Conservation (phyloP, 2,329 filamentous ascomycete species). For the Pseudogymnoascus sp. region DNA sequence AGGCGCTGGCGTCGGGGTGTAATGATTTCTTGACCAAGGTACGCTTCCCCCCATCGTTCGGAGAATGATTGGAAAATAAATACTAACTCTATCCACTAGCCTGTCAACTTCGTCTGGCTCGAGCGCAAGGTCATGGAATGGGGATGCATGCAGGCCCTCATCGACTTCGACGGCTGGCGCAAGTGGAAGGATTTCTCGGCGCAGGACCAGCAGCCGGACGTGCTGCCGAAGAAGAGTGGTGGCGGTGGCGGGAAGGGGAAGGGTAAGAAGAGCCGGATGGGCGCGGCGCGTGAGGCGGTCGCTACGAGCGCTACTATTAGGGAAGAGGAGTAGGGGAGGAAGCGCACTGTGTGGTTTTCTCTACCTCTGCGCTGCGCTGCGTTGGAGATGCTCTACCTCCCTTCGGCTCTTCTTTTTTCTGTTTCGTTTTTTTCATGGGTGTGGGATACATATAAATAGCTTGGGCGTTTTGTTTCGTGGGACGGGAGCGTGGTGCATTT, state of each 20-base stretch:
- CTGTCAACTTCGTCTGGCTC: slow-evolving; percentile 95
- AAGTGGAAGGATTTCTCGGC: slow-evolving; percentile 80
- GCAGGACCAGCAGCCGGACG: slow-evolving; percentile 26
- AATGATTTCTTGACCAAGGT: slow-evolving; percentile 99
- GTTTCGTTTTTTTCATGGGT: background rate
- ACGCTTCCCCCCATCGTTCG: slow-evolving; percentile 24
- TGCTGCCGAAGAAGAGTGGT: slow-evolving; percentile 32
- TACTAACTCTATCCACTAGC: slow-evolving; percentile 41
- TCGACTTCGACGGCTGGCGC: slow-evolving; percentile 96
- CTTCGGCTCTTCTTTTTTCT: background rate
- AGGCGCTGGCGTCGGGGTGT: slow-evolving; percentile 88
- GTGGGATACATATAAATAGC: background rate
- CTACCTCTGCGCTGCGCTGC: background rate
- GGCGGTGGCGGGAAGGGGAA: slow-evolving; percentile 35
- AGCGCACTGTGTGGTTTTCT: background rate
- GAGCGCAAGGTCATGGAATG: slow-evolving; percentile 98
- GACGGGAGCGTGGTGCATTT: background rate
- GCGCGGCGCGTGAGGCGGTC: background rate
- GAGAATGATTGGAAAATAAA: background rate
- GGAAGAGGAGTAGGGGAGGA: background rate
- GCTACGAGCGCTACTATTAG: background rate
- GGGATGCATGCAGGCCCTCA: slow-evolving; percentile 98
- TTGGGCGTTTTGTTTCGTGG: background rate
- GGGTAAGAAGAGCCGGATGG: slow-evolving; percentile 29
- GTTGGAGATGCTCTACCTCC: background rate